Evolutionary conservation across 176 grass and related monocot species (phyloP), one percentile per base, ranked within the genome.

Genomic region (Rhynchospora pubera): DNA sequence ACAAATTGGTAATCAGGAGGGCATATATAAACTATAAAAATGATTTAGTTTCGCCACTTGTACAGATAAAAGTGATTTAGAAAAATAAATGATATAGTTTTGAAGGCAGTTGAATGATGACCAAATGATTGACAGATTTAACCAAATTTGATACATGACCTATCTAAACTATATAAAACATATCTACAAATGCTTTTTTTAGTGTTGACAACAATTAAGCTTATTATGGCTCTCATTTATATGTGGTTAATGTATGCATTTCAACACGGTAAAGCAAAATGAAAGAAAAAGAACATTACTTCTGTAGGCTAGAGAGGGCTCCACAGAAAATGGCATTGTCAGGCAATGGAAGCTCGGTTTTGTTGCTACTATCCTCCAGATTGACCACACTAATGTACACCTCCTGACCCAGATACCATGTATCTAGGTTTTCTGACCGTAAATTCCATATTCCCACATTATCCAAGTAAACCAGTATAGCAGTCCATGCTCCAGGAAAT

Each of bases 401-500:
- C 84, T 94, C 95, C 76, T 94, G 95, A 51, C 95, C 95, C 85
- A 92, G n/a, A 82, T 93, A 98, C 95, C 95, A 98, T 22, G 47
- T 84, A 68, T 98, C 88, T 48, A 98, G 90, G 69, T 98, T 98
- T 84, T 94, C 87, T 16, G 87, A 87, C 6, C 89, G 88, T 80
- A 98, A 30, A 72, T 98, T 98, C 95, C 95, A 94, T 85, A 98
- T 93, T 10, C 95, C 95, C 18, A 88, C 90, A 46, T 98, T 98
- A 78, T 98, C 95, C 85, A 98, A 78, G 84, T 94, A 98, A 10
- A 98, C 92, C 21, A 98, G 87, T 67, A 94, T 87, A 57, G 95
- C 89, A 1, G 90, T 93, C 95, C 95, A 98, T 82, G 95, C 95
- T 79, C 92, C 95, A 30, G 95, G 89, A 82, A 91, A 98, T 62